phyloP scores from a whole-genome alignment of 495 filamentous ascomycete species.

The Penicillium ochrochloron region DNA sequence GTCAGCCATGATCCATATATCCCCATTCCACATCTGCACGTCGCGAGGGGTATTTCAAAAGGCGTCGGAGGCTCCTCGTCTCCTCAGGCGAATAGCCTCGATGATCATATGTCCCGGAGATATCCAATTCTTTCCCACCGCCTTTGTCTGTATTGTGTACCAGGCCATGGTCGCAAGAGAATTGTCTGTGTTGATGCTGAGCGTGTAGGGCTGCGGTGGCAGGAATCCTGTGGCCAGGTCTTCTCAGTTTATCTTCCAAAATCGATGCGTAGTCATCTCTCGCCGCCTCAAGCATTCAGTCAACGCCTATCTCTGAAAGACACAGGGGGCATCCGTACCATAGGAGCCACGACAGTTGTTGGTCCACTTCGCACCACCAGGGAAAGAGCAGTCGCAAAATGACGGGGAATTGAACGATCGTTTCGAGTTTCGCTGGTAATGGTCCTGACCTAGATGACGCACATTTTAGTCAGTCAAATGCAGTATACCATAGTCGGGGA shows the following conservation, averaged over 20 bases:
- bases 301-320: neutral
- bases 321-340: neutral
- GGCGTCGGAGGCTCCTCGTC: neutral
- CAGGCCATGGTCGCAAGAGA: constrained; percentile 69
- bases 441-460: neutral
- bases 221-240: constrained; percentile 77
- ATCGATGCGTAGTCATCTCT: constrained; percentile 74
- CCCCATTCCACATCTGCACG: neutral
- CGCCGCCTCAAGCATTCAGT: constrained; percentile 85
- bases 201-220: constrained; percentile 81
- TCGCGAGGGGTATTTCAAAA: neutral
- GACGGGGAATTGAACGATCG: neutral
- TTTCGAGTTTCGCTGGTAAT: neutral
- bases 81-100: neutral
- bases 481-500: neutral
- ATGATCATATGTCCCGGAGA: neutral
- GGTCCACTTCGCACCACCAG: neutral
- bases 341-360: neutral
- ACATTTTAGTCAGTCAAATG: neutral
- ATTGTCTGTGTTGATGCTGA: constrained; percentile 65
- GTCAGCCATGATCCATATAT: constrained; percentile 7
- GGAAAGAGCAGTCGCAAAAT: neutral
- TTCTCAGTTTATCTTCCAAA: constrained; percentile 74
- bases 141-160: constrained; percentile 55
- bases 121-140: constrained; percentile 19